phyloP scores from a whole-genome alignment of 441 rosid species.

The Pelargonium fulgidum region DNA sequence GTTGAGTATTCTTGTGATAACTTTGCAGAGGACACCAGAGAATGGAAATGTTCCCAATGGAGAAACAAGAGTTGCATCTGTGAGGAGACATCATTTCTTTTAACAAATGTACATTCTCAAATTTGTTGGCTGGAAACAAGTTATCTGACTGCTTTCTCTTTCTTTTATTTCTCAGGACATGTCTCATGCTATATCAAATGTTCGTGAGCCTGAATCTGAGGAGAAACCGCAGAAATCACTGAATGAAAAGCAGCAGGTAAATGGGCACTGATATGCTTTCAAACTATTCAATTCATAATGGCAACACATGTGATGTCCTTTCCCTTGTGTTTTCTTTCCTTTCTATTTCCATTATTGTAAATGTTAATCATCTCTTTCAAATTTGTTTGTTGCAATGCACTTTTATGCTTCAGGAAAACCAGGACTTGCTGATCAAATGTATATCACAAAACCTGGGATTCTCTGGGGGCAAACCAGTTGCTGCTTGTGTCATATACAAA shows the following conservation, averaged over 20 bases:
- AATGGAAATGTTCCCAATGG: constrained; percentile 73
- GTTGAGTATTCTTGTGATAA: constrained; percentile 20
- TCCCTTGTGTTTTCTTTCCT: constrained; percentile 1
- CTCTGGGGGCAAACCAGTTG: constrained; percentile 71
- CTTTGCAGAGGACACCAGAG: constrained; percentile 79
- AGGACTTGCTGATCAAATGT: constrained; percentile 91
- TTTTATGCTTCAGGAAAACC: constrained; percentile 68
- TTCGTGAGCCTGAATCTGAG: constrained; percentile 77
- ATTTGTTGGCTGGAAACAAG: constrained; percentile 9
- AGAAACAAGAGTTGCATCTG: constrained; percentile 56
- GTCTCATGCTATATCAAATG: constrained; percentile 64
- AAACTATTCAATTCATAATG: constrained; percentile 9
- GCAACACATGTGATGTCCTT: background rate
- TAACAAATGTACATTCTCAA: constrained; percentile 10
- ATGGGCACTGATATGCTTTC: constrained; percentile 15
- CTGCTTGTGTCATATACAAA: constrained; percentile 94
- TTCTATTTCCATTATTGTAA: constrained; percentile 10
- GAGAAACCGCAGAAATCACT: constrained; percentile 91
- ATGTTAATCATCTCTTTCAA: constrained; percentile 15
- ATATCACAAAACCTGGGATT: constrained; percentile 83
- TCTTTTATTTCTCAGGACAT: constrained; percentile 45
- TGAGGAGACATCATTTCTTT: constrained; percentile 31
- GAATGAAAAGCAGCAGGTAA: constrained; percentile 94
- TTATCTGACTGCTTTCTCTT: constrained; percentile 17
- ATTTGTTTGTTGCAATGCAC: constrained; percentile 19